Base-by-base conservation (phyloP, 1,284 basidiomycete species). In the Sphaerobolus stellatus region DNA sequence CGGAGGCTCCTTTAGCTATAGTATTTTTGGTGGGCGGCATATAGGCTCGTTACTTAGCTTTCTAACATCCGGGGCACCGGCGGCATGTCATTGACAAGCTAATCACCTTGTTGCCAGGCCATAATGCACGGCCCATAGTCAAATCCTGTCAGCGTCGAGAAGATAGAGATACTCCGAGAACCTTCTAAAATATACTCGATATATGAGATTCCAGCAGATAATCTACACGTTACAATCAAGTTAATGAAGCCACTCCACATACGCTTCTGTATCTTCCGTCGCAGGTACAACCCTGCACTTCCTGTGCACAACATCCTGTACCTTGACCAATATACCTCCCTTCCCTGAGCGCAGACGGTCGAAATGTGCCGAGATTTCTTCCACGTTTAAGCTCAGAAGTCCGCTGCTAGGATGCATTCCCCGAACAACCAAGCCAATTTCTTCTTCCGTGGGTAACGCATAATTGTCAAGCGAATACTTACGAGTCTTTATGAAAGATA, bases 321-420 rank as follows among this genome's bases (percentile, higher is more conserved):
- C 74, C 71, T 94, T 94, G 62, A 86, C 84, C 61, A 70, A 74
- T 4, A 90, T 79, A 27, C 92, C 92, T 53, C 77, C 66, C 71
- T 93, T 94, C 31, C 81, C 78, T 31, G 61, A 71, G 60, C 61
- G 80, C 67, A 71, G 57, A 8, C 60, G 56, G 20, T 68, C 63
- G 63, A 90, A 81, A 59, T 79, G 76, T 20, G 75, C 69, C 16
- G 92, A 63, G 7, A 93, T 65, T 60, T 88, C 85, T 29, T 82
- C 74, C 43, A 81, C 65, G 5, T 76, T 82, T 27, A 88, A 65
- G 13, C 82, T 83, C 48, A 80, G 79, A 44, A 71, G 75, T 44
- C 83, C 83, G 61, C 83, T 84, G 33, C 74, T 74, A 18, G 66
- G 66, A 60, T 84, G 80, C 57, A 74, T 46, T 81, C 88, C 66